Evolutionary conservation across 2,329 filamentous ascomycete genomes (phyloP).

Genomic region (Rhinocladiella similis): DNA sequence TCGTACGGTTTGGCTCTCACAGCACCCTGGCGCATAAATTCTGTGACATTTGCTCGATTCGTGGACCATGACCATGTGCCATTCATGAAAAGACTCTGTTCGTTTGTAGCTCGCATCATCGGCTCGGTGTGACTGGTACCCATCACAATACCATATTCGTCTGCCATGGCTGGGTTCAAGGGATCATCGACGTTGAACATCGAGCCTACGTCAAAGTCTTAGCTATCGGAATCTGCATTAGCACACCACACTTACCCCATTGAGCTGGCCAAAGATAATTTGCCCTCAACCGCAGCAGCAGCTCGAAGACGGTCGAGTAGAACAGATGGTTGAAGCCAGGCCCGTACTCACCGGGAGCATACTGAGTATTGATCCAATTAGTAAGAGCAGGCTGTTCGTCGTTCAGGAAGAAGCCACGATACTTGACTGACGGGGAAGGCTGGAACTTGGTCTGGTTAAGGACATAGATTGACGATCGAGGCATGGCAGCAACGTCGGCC

Average conservation of each 20-base stretch:
- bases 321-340: constrained; percentile 58
- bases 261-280: constrained; percentile 76
- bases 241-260: constrained; percentile 53
- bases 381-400: constrained; percentile 69
- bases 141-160: constrained; percentile 73
- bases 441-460: constrained; percentile 57
- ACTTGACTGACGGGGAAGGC: constrained; percentile 63
- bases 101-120: constrained; percentile 60
- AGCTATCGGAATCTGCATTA: not conserved
- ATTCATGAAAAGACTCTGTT: constrained; percentile 36
- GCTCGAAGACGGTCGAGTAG: constrained; percentile 69
- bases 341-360: constrained; percentile 46
- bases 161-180: constrained; percentile 66
- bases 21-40: constrained; percentile 69
- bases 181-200: constrained; percentile 74
- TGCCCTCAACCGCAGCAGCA: constrained; percentile 67
- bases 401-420: constrained; percentile 70
- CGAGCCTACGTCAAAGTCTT: constrained; percentile 1
- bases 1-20: constrained; percentile 66
- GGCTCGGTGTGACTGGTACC: constrained; percentile 74
- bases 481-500: constrained; percentile 60
- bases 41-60: constrained; percentile 67
- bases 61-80: constrained; percentile 69
- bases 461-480: constrained; percentile 57
- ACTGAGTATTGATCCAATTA: constrained; percentile 64